Evolutionary conservation across 2,329 filamentous ascomycete species (phyloP), one percentile per base, ranked within the genome.

Genomic region (Chaetomium olivaceum): DNA sequence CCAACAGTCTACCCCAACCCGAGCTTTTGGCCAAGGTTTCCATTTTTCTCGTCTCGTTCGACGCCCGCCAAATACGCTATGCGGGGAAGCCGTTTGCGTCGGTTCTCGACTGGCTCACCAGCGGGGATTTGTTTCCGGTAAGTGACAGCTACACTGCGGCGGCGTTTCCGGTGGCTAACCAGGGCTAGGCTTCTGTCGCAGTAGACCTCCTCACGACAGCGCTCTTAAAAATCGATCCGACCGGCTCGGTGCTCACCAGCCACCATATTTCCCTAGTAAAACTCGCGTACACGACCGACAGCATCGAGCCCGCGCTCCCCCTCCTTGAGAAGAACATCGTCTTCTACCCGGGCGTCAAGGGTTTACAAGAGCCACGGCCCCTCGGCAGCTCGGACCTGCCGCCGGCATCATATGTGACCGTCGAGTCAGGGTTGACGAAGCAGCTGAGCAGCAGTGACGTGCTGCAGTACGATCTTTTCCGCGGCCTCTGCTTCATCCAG

Each of bases 291-390:
- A 79, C 84, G 61, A 81, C 83, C 36, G 77, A 84, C 69, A 75
- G 75, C 48, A 84, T 86, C 64, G 80, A 81, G 16, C 81, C 83
- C 27, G 87, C 84, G 2, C 78, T 90, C 5, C 82, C 82, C 3
- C 80, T 92, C 11, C 79, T 93, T 31, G 83, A 90, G 70, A 87
- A 85, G 66, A 81, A 85, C 61, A 87, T 91, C 65, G 83, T 90
- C 66, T 89, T 87, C 70, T 89, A 88, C 66, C 88, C 90, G 0
- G 79, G 78, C 59, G 79, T 80, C 73, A 70, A 74, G 61, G 68
- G 76, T 59, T 69, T 75, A 36, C 73, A 72, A 62, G 77, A 78
- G 21, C 68, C 76, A 8, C 79, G 76, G 56, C 73, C 76, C 36
- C 77, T 83, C 9, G 85, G 82, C 73, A 83, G 85, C 62, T 67